Percentiles rank a stretch among this genome's conserved stretches.
These are phyloP conservation scores for Alternaria incomplexa DNA, from an alignment of 2,329 filamentous ascomycete species.

Conservation along the genomic window DNA sequence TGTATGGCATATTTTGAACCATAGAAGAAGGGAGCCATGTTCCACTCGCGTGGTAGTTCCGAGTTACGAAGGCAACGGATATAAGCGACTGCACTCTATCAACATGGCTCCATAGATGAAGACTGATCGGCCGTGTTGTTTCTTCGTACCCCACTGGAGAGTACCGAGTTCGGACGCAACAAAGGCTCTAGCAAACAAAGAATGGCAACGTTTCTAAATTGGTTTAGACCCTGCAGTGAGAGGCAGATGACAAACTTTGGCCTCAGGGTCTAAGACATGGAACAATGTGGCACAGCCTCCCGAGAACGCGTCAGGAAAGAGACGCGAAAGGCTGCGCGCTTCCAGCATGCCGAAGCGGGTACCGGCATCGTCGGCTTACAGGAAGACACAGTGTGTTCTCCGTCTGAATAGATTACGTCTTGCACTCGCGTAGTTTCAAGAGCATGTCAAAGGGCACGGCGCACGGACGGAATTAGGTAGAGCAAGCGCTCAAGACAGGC, in stretches of 20 bases:
- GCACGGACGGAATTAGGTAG: slow-evolving; percentile 8
- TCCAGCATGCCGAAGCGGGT: slow-evolving; percentile 5
- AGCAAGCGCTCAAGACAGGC: slow-evolving; percentile 15
- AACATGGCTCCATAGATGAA: slow-evolving; percentile 7
- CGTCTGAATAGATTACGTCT: slow-evolving; percentile 1
- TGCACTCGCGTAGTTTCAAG: slow-evolving; percentile 6
- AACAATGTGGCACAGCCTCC: slow-evolving; percentile 37
- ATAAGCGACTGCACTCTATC: slow-evolving; percentile 1
- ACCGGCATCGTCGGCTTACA: not conserved
- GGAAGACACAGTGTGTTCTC: not conserved
- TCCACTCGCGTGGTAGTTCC: slow-evolving; percentile 1
- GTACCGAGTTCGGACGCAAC: slow-evolving; percentile 12
- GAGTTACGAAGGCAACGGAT: not conserved
- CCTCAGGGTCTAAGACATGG: slow-evolving; percentile 42
- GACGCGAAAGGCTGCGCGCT: slow-evolving; percentile 7
- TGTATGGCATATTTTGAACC: not conserved
- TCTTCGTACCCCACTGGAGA: slow-evolving; percentile 3
- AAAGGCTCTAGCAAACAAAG: slow-evolving; percentile 10
- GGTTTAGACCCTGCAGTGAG: slow-evolving; percentile 38
- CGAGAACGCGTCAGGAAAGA: slow-evolving; percentile 29
- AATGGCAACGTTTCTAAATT: slow-evolving; percentile 18
- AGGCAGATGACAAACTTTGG: slow-evolving; percentile 41
- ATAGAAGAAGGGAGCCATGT: not conserved
- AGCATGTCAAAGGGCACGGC: slow-evolving; percentile 1
- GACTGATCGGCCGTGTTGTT: slow-evolving; percentile 1